These are phyloP conservation scores for Teratosphaeria nubilosa DNA, from an alignment of 2,329 filamentous ascomycete species.

Conservation along the genomic window DNA sequence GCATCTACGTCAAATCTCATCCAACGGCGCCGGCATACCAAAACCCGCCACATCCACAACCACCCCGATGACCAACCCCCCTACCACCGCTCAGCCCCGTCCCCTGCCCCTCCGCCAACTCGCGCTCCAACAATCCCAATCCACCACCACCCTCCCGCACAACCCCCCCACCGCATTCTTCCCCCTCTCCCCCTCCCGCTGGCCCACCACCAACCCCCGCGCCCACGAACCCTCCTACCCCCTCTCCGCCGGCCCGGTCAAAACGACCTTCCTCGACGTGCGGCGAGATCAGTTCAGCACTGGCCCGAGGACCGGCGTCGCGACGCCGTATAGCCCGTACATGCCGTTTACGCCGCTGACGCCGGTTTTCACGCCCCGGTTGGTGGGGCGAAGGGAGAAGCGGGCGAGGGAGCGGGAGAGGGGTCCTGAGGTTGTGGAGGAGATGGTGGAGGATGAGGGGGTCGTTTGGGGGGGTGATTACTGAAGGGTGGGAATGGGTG, in stretches of 20 bases:
- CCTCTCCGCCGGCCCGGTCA: slow-evolving; percentile 20
- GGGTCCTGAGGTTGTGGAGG: slow-evolving; percentile 48
- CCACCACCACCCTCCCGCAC: slow-evolving; percentile 5
- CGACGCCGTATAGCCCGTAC: slow-evolving; percentile 67
- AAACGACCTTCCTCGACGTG: slow-evolving; percentile 33
- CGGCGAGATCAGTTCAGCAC: slow-evolving; percentile 12
- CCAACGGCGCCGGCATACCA: slow-evolving; percentile 2
- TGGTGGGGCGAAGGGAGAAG: slow-evolving; percentile 59
- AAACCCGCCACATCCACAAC: background rate
- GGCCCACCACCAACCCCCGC: slow-evolving; percentile 8
- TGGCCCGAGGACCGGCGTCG: slow-evolving; percentile 37
- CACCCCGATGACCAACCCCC: background rate
- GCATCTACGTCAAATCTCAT: slow-evolving; percentile 14
- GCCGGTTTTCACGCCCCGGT: slow-evolving; percentile 59
- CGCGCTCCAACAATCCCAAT: background rate
- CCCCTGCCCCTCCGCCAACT: slow-evolving; percentile 7
- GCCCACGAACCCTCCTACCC: slow-evolving; percentile 13
- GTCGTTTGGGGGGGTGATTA: slow-evolving; percentile 48
- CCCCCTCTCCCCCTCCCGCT: slow-evolving; percentile 20
- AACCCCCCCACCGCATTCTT: slow-evolving; percentile 2
- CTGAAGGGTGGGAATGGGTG: slow-evolving; percentile 1
- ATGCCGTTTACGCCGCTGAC: slow-evolving; percentile 68
- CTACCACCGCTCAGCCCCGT: background rate
- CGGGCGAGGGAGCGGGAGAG: slow-evolving; percentile 56
- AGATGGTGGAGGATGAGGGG: slow-evolving; percentile 49